phyloP scores from a whole-genome alignment of 73 alveolate species.

The Stentor roeselii region DNA sequence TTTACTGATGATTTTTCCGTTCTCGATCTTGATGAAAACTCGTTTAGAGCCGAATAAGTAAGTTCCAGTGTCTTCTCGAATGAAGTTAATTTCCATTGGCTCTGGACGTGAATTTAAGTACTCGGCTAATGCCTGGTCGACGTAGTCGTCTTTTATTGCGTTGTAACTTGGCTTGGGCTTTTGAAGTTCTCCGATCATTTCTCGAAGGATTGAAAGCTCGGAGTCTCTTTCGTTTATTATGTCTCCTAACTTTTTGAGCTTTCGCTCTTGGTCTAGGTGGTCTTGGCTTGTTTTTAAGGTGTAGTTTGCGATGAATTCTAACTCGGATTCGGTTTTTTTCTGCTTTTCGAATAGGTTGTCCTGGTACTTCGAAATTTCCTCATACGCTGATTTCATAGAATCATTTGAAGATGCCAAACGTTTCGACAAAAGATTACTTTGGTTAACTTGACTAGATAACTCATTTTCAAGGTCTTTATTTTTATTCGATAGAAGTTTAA shows the following conservation, averaged over 20 bases:
- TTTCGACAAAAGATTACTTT: neutral
- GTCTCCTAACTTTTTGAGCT: slow-evolving; percentile 43
- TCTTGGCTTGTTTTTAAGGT: slow-evolving; percentile 46
- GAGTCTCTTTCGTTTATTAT: slow-evolving; percentile 55
- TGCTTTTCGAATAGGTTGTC: neutral
- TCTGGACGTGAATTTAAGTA: slow-evolving; percentile 46
- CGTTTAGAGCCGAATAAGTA: slow-evolving; percentile 57
- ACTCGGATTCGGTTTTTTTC: neutral
- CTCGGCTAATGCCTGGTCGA: slow-evolving; percentile 59
- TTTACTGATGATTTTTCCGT: slow-evolving; percentile 60
- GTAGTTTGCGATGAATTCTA: neutral
- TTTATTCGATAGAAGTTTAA: neutral
- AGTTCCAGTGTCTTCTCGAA: slow-evolving; percentile 62
- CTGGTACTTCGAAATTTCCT: neutral
- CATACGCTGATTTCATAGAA: neutral
- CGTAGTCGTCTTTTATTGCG: slow-evolving; percentile 60
- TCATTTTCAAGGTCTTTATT: neutral
- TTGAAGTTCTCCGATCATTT: slow-evolving; percentile 50
- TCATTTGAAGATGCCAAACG: too few species aligned
- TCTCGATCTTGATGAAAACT: slow-evolving; percentile 60
- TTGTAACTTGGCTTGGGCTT: slow-evolving; percentile 46
- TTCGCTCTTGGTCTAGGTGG: slow-evolving; percentile 50
- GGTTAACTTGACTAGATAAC: too few species aligned
- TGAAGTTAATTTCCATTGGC: slow-evolving; percentile 63
- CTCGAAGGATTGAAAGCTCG: slow-evolving; percentile 52